Conservation (phyloP, 306 rosid genomes). For the Cucurbita moschata region DNA sequence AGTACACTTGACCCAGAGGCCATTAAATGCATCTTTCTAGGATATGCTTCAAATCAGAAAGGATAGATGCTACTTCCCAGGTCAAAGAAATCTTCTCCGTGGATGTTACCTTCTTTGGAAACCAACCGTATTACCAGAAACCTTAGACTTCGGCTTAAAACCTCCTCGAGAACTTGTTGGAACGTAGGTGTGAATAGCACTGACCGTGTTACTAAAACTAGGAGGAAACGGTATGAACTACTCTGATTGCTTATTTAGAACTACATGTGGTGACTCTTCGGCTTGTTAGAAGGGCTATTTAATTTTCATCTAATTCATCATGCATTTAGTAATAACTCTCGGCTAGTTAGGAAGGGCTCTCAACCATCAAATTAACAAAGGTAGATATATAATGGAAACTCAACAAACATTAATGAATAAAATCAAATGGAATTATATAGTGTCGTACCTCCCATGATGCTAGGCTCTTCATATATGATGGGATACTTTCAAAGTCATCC, state of each 20-base stretch:
- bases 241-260: not conserved
- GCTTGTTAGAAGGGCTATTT: not conserved
- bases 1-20: not conserved
- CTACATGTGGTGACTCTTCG: not conserved
- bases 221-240: not conserved
- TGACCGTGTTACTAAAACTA: not conserved
- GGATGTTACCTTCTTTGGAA: not conserved
- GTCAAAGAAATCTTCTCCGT: not conserved
- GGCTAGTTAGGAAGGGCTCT: not conserved
- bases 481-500: constrained; percentile 65
- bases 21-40: not conserved
- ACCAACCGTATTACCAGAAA: not conserved
- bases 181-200: not conserved
- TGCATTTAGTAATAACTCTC: not conserved
- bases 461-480: constrained; percentile 66
- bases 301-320: not conserved
- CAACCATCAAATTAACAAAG: not conserved
- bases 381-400: not conserved
- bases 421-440: not conserved
- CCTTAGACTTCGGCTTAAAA: not conserved
- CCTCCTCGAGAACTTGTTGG: not conserved
- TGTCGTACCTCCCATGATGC: constrained; percentile 78
- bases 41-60: not conserved
- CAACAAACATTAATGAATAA: not conserved
- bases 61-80: not conserved